phyloP scores from a whole-genome alignment of 116 monocot genomes.

The Cymodocea nodosa region DNA sequence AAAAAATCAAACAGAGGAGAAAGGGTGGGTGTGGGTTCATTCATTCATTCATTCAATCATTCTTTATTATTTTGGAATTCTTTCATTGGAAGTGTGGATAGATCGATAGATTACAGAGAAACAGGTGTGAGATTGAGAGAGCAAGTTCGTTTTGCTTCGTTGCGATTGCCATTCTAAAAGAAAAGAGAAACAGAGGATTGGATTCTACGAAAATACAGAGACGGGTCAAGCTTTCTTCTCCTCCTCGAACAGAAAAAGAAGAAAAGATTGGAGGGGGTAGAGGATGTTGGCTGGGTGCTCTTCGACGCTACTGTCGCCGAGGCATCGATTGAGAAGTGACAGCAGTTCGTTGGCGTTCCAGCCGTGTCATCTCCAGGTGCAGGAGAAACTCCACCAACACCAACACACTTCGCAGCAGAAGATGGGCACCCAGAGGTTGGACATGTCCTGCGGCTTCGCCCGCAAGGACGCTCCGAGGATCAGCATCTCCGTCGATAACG shows the following conservation, averaged over 20 bases:
- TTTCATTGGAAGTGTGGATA: not conserved
- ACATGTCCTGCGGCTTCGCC: constrained; percentile 44
- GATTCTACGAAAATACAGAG: not conserved
- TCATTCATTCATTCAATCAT: not conserved
- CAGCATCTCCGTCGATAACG: constrained; percentile 20
- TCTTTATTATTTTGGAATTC: not conserved
- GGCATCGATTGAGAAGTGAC: constrained; percentile 43
- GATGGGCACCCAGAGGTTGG: constrained; percentile 59
- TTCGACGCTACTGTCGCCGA: constrained; percentile 35
- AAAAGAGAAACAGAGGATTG: not conserved
- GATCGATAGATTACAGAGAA: not conserved
- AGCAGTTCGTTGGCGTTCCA: constrained; percentile 24
- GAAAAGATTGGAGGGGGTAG: constrained; percentile 15
- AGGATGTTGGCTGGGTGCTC: constrained; percentile 84
- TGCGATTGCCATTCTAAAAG: not conserved
- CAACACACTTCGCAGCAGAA: constrained; percentile 6
- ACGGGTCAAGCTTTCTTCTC: not conserved
- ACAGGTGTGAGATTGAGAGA: not conserved
- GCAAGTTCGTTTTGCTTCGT: not conserved
- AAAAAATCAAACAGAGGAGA: not conserved
- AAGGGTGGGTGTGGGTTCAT: not conserved
- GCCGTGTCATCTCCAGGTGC: constrained; percentile 25
- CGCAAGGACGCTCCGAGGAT: constrained; percentile 22
- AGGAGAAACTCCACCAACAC: constrained; percentile 9
- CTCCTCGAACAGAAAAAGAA: not conserved